Base-by-base conservation (phyloP, 768 basidiomycete species). In the Termitomyces sp. region DNA sequence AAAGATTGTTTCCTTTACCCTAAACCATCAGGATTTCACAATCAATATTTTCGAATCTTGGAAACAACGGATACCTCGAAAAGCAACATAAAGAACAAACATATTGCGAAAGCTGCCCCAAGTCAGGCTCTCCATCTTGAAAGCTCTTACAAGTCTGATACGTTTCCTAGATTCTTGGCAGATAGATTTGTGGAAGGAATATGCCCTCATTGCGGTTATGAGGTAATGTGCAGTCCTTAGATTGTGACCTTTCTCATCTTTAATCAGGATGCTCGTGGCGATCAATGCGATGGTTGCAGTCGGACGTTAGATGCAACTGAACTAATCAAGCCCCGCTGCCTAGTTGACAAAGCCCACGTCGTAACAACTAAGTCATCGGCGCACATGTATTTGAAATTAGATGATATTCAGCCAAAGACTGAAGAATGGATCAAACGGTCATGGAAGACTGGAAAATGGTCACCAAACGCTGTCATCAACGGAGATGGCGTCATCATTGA, bases 101-200 rank as follows among this genome's bases (percentile, higher is more conserved):
- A 0, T 99, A 93, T 69, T 99, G 96, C 69, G 91, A 95, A 75
- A 88, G 88, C 14, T 95, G 94, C 69, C 78, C 85, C 61, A 92
- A 93, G 88, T 91, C 67, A 61, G 82, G 68, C 5, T 12, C 18
- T 16, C 28, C 20, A 5, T 2, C 28, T 28, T 49, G 3, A 5
- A 62, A 62, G 1, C 16, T 14, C 43, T 40, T 9, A 48, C 20
- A 26, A 18, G 20, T 26, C 48, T 38, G 48, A 64, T n/a, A 9
- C 43, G 14, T 16, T 18, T 53, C 32, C 38, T 60, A 93, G 92
- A 66, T 99, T 97, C 76, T 75, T 99, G 38, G 97, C 97, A 20
- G 97, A 99, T 74, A 89, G 97, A 56, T 98, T 90, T 73, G 95
- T 98, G 0, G 96, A 98, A 72, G 97, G 97, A n/a, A 93, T 85